A percentile compares a stretch with the other conserved stretches of the same genome.
phyloP scores from a whole-genome alignment of 352 stramenopile species.

The Globisporangium iwayamae region DNA sequence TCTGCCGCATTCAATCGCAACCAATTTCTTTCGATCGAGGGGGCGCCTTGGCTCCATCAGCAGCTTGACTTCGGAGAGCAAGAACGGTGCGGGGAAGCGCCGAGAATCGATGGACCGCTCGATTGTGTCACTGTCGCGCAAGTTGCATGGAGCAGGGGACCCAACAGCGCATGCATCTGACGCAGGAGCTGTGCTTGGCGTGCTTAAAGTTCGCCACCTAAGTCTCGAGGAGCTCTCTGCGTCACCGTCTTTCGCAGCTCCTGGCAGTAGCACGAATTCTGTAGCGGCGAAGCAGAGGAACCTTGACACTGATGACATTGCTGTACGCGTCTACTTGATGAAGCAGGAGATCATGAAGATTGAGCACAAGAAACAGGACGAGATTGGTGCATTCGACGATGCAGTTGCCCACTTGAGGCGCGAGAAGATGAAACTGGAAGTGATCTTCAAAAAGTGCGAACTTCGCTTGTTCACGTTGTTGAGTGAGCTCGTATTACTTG shows the following conservation, averaged over 20 bases:
- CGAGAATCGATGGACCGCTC: constrained; percentile 26
- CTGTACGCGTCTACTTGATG: constrained; percentile 48
- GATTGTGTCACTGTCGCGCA: constrained; percentile 29
- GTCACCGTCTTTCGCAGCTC: neutral
- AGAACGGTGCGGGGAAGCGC: neutral
- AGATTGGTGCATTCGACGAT: constrained; percentile 81
- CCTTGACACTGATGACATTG: constrained; percentile 45
- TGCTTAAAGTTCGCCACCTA: constrained; percentile 14
- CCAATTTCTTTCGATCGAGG: constrained; percentile 7
- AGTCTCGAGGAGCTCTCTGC: constrained; percentile 9
- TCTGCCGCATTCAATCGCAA: constrained; percentile 25
- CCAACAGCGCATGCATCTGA: neutral
- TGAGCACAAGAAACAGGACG: constrained; percentile 54
- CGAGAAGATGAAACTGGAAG: constrained; percentile 83
- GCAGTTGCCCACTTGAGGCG: constrained; percentile 85
- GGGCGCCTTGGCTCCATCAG: constrained; percentile 8
- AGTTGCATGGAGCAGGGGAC: constrained; percentile 18
- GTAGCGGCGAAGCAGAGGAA: neutral
- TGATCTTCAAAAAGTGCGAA: constrained; percentile 88
- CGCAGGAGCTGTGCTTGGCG: neutral
- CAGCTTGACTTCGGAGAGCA: neutral
- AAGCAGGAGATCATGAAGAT: constrained; percentile 68
- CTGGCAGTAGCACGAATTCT: neutral
- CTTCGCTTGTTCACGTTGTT: constrained; percentile 84
- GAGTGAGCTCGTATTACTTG: constrained; percentile 84